Percentiles rank a stretch among this genome's conserved stretches.
These are phyloP conservation scores for Myochromella boudieri DNA, from an alignment of 768 basidiomycete genomes.

Conservation along the genomic window DNA sequence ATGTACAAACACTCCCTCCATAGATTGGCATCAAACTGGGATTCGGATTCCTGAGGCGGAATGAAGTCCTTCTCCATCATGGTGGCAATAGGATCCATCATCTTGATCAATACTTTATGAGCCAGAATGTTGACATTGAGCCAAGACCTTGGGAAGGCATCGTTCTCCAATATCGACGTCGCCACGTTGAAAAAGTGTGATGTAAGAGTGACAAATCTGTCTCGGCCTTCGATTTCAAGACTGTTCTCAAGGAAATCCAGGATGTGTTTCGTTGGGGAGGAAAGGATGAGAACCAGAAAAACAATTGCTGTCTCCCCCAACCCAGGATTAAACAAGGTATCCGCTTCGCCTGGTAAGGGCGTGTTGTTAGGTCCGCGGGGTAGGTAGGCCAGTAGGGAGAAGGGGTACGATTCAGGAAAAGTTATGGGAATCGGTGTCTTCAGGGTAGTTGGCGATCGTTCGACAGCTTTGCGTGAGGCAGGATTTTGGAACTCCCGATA, in stretches of 20 bases:
- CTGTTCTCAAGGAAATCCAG: constrained; percentile 75
- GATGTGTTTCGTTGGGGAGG: constrained; percentile 78
- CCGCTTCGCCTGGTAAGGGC: constrained; percentile 43
- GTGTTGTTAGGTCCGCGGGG: constrained; percentile 48
- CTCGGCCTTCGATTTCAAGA: constrained; percentile 87
- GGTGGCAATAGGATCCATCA: constrained; percentile 79
- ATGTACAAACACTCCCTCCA: constrained; percentile 85
- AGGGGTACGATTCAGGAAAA: constrained; percentile 94
- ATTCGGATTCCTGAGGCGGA: constrained; percentile 60
- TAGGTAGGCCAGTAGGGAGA: constrained; percentile 71
- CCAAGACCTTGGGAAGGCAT: constrained; percentile 90
- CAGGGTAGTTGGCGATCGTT: constrained; percentile 58
- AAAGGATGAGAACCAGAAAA: constrained; percentile 75
- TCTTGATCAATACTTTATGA: constrained; percentile 84
- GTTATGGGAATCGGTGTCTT: constrained; percentile 68
- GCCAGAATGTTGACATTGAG: constrained; percentile 87
- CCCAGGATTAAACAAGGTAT: constrained; percentile 65
- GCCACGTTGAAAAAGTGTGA: constrained; percentile 80
- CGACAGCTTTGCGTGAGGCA: constrained; percentile 66
- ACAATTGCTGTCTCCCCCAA: constrained; percentile 87
- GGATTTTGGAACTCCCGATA: constrained; percentile 81
- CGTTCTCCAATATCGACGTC: constrained; percentile 77
- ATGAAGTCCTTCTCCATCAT: constrained; percentile 83
- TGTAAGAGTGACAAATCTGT: constrained; percentile 70
- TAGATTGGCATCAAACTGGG: constrained; percentile 69